Conservation (phyloP, 2,329 filamentous ascomycete genomes). For the Pseudocercospora fuligena region DNA sequence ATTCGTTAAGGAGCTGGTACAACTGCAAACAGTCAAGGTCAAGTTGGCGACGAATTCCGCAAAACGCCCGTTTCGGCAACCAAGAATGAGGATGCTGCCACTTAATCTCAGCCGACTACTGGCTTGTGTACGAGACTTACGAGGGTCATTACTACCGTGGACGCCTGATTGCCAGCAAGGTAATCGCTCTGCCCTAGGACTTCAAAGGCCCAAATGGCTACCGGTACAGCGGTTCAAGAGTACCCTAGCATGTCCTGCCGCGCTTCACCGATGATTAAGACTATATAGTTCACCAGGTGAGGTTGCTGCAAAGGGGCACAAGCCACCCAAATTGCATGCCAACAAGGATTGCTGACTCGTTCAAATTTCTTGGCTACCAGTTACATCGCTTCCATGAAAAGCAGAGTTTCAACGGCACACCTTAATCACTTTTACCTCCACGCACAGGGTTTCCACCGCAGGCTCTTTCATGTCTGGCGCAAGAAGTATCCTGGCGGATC, state of each 20-base stretch:
- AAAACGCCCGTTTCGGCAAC: not conserved
- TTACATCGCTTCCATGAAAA: not conserved
- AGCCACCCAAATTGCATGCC: not conserved
- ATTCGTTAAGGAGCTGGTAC: not conserved
- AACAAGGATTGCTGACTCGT: not conserved
- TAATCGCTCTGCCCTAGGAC: no score
- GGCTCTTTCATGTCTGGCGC: not conserved
- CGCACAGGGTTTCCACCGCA: not conserved
- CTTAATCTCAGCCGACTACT: not conserved
- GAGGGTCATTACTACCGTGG: no score
- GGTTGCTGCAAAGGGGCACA: not conserved
- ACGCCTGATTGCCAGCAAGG: no score
- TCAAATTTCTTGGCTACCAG: not conserved
- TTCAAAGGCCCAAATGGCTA: not conserved
- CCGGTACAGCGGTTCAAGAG: not conserved
- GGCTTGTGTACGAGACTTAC: not conserved
- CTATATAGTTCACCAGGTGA: not conserved
- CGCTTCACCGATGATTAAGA: not conserved
- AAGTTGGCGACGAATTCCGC: not conserved
- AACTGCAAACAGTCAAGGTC: no score
- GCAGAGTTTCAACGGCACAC: constrained; percentile 1
- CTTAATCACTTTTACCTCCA: not conserved
- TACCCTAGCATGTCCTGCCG: not conserved
- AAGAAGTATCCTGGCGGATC: not conserved
- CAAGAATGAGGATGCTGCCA: not conserved